phyloP scores from a whole-genome alignment of 768 basidiomycete genomes.

The Trametes cinnabarina region DNA sequence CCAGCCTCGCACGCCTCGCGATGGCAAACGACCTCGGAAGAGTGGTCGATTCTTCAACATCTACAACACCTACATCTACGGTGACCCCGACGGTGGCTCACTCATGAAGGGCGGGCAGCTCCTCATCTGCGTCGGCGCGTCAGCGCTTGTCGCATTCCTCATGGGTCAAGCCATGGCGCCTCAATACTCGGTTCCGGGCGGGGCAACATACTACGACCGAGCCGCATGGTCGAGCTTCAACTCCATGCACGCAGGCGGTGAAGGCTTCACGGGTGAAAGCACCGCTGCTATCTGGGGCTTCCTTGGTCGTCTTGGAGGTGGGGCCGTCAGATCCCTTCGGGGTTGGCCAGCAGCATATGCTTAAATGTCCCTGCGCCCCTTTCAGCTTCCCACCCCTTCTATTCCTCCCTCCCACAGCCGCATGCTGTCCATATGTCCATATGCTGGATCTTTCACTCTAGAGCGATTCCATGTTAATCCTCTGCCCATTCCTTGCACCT shows the following conservation, averaged over 20 bases:
- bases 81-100: constrained; percentile 38
- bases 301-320: constrained; percentile 68
- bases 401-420: not conserved
- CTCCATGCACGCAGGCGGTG: constrained; percentile 62
- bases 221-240: constrained; percentile 80
- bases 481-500: constrained; percentile 20
- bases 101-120: constrained; percentile 41
- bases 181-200: constrained; percentile 60
- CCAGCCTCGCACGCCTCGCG: constrained; percentile 28
- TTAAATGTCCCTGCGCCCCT: not conserved
- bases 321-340: constrained; percentile 70
- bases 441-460: constrained; percentile 16
- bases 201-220: constrained; percentile 72
- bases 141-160: constrained; percentile 58
- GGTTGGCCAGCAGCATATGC: constrained; percentile 75
- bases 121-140: constrained; percentile 59
- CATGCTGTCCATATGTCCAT: constrained; percentile 18
- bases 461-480: constrained; percentile 20
- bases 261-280: constrained; percentile 60
- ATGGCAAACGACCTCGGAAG: constrained; percentile 25
- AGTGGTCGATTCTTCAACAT: constrained; percentile 72
- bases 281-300: constrained; percentile 67
- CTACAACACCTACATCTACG: constrained; percentile 70
- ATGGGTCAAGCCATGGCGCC: constrained; percentile 58
- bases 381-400: not conserved